Conservation (phyloP, 2,329 filamentous ascomycete genomes). For the Chaetomium sp. region DNA sequence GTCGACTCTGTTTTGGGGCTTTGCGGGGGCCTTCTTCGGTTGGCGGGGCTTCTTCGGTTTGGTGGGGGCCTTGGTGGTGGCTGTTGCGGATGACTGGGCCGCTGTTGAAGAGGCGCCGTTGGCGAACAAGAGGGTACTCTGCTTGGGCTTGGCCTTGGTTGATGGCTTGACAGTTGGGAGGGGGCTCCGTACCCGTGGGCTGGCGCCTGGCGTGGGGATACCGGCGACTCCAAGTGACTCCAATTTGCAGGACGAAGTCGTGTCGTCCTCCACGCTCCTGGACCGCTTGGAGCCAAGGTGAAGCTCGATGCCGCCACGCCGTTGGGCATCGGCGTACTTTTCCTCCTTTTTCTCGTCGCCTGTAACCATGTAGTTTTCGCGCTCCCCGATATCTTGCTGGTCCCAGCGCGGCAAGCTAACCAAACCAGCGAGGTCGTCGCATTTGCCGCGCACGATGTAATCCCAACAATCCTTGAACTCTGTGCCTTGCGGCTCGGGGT, state of each 20-base stretch:
- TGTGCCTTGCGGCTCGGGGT: conserved; percentile 70
- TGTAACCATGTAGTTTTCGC: conserved; percentile 37
- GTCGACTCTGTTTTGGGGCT: conserved; percentile 35
- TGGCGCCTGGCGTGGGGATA: conserved; percentile 53
- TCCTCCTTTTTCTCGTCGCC: conserved; percentile 39
- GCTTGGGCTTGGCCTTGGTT: conserved; percentile 38
- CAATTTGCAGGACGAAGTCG: conserved; percentile 26
- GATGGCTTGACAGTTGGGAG: conserved; percentile 34
- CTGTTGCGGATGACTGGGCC: conserved; percentile 8
- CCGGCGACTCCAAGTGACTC: conserved; percentile 40
- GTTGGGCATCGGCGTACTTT: conserved; percentile 31
- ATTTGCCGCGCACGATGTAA: conserved; percentile 76
- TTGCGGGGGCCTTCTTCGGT: conserved; percentile 28
- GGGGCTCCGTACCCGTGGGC: conserved; percentile 42
- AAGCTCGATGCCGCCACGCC: conserved; percentile 36
- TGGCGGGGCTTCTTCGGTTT: conserved; percentile 25
- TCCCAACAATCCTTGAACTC: conserved; percentile 95
- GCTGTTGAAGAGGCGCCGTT: conserved; percentile 26
- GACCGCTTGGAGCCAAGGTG: conserved; percentile 32
- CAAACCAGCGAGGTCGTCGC: conserved; percentile 76
- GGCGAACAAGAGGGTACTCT: conserved; percentile 45
- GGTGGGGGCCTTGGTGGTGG: conserved; percentile 23
- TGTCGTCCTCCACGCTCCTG: conserved; percentile 6
- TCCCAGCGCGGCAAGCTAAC: conserved; percentile 58
- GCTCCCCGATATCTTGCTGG: conserved; percentile 45